Base-by-base conservation (phyloP, 2,329 filamentous ascomycete species). In the Colletotrichum horii region DNA sequence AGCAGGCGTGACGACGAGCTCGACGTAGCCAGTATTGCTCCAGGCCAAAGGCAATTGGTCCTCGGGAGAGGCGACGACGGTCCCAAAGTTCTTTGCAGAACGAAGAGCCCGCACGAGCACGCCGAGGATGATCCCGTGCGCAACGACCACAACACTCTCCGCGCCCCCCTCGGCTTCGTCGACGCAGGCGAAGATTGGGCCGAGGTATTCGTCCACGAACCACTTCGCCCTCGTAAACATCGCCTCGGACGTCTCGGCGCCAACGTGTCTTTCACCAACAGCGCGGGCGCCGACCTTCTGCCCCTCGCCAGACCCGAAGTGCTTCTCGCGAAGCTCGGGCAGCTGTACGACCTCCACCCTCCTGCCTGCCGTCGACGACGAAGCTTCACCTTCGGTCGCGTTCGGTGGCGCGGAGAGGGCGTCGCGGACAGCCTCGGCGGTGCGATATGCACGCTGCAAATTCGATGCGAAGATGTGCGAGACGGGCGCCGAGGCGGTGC, bases 121-220 rank as follows among this genome's bases (percentile, higher is more conserved):
- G 3, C 91, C 91, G 4, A 98, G 89, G 55, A 98, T 92, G 76
- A 98, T 93, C 19, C 96, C 96, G 80, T 98, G 96, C 3, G 96
- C 94, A 5, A 98, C 94, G 16, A 98, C 85, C 2, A 92, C 93
- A 15, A 95, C 85, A 30, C 74, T 77, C 22, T 78, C 66, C 15
- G 56, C 22, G 2, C 28, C 30, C 2, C 56, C 55, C 12, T 58
- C 71, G 0, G 78, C 66, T 4, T 78, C 75, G 14, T 83, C 78
- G 14, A 86, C 78, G 48, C 74, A 74, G 12, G 74, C 74, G 43
- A 76, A 65, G 19, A 93, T 74, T 6, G 93, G 93, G 7, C 90
- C 78, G 1, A 98, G 84, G 80, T 94, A 87, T 11, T 87, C 83
- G 71, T 93, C 87, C 26, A 98, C 83, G 78, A 98, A 98, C 0